phyloP scores from a whole-genome alignment of 768 basidiomycete species.

The Podaxis sp. region DNA sequence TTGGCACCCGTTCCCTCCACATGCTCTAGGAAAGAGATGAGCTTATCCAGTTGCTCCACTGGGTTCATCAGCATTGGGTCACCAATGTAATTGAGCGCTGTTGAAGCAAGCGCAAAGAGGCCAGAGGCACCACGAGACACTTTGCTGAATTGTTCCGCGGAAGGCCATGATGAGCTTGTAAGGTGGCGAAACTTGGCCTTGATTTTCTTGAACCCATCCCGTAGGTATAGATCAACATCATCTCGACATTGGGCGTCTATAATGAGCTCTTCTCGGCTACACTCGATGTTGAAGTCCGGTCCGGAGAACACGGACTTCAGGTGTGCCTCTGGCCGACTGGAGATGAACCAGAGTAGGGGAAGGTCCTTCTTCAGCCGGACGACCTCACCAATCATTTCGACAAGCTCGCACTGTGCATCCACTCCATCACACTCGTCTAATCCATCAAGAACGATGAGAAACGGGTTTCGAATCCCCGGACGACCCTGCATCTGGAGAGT shows the following conservation, averaged over 20 bases:
- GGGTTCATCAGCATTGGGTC: not conserved
- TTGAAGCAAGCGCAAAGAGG: constrained; percentile 5
- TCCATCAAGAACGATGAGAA: not conserved
- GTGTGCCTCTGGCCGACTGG: not conserved
- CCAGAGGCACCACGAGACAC: not conserved
- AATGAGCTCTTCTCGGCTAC: not conserved
- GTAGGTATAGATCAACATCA: not conserved
- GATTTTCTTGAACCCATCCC: not conserved
- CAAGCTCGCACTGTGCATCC: not conserved
- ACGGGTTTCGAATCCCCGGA: not conserved
- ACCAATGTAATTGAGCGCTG: not conserved
- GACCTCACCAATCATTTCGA: not conserved
- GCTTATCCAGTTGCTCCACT: not conserved
- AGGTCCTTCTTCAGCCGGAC: not conserved
- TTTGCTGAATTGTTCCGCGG: not conserved
- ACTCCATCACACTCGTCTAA: not conserved
- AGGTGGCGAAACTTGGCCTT: not conserved
- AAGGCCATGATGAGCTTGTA: not conserved
- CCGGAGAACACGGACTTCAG: not conserved
- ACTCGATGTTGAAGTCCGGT: not conserved
- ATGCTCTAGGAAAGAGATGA: not conserved
- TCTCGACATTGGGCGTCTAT: not conserved
- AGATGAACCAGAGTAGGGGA: not conserved
- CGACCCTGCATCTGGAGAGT: too few species aligned
- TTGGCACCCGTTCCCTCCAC: not conserved